A percentile compares a stretch with the other conserved stretches of the same genome.
Conservation (phyloP, 2,329 filamentous ascomycete species). For the Phaeosphaeria sp. region DNA sequence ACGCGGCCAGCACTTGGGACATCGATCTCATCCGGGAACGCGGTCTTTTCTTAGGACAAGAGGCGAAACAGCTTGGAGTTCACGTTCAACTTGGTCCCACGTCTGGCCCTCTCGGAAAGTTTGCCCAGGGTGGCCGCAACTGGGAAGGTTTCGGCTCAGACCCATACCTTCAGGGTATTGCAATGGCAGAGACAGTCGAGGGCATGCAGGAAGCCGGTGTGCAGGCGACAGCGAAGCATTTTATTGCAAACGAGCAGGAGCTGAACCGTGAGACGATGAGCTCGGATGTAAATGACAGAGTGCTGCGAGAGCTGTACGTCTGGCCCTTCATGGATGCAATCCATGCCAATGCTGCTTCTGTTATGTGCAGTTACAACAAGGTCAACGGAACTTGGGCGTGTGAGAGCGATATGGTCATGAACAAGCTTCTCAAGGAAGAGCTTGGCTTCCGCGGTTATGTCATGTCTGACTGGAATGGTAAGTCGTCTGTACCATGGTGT, state of each 20-base stretch:
- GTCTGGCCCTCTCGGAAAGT: constrained; percentile 49
- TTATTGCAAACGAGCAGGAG: constrained; percentile 73
- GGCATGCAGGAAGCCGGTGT: constrained; percentile 55
- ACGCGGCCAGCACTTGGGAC: constrained; percentile 49
- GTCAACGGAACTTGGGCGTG: constrained; percentile 60
- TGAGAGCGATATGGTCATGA: constrained; percentile 56
- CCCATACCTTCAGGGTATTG: constrained; percentile 55
- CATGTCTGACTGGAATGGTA: constrained; percentile 54
- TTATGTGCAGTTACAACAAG: constrained; percentile 56
- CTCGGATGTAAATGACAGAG: constrained; percentile 73
- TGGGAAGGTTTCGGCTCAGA: constrained; percentile 59
- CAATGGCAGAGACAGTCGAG: constrained; percentile 52
- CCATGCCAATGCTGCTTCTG: constrained; percentile 64
- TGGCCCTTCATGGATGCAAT: constrained; percentile 82
- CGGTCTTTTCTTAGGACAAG: constrained; percentile 44
- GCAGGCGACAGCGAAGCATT: constrained; percentile 54
- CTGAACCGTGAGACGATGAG: constrained; percentile 52
- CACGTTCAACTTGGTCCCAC: constrained; percentile 54
- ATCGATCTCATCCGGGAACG: constrained; percentile 41
- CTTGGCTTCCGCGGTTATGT: constrained; percentile 57
- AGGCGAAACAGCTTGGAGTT: constrained; percentile 52
- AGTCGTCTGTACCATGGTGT: background rate
- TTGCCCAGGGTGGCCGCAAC: constrained; percentile 52
- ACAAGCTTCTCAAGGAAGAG: constrained; percentile 60
- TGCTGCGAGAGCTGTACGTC: constrained; percentile 76